Percentiles rank a stretch among this genome's conserved stretches.
phyloP scores from a whole-genome alignment of 2,329 filamentous ascomycete species.

The Alternaria triticina region DNA sequence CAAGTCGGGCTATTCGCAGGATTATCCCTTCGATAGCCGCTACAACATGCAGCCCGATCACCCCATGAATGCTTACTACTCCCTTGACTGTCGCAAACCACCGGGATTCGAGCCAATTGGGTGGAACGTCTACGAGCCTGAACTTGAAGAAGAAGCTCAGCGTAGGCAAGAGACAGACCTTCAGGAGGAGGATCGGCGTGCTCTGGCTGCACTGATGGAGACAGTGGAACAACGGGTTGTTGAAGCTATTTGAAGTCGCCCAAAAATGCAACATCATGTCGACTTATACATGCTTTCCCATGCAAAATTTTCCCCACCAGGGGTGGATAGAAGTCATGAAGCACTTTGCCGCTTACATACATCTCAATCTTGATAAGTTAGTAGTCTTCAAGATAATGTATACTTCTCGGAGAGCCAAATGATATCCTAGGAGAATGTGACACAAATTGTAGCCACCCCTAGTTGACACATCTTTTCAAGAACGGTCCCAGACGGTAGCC shows the following conservation, averaged over 20 bases:
- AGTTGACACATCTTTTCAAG: neutral
- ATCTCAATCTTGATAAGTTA: neutral
- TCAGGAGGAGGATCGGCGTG: neutral
- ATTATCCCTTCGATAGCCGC: neutral
- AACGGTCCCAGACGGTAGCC: neutral
- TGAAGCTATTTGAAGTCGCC: neutral
- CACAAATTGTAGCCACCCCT: neutral
- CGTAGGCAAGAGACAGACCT: neutral
- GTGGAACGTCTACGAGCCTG: neutral
- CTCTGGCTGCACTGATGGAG: neutral
- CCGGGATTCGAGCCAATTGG: neutral
- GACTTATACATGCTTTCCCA: neutral
- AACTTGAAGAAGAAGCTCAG: neutral
- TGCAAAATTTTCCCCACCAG: neutral
- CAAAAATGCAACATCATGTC: neutral
- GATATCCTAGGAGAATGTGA: neutral
- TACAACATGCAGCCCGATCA: neutral
- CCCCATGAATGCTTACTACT: neutral
- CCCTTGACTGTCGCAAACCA: neutral
- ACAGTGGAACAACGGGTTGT: neutral
- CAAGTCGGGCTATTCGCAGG: conserved; percentile 1
- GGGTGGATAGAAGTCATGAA: neutral
- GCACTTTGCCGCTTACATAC: neutral
- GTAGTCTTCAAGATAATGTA: neutral
- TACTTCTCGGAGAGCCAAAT: neutral